Conservation (phyloP, 2,329 filamentous ascomycete species). For the Trichoderma gracile region DNA sequence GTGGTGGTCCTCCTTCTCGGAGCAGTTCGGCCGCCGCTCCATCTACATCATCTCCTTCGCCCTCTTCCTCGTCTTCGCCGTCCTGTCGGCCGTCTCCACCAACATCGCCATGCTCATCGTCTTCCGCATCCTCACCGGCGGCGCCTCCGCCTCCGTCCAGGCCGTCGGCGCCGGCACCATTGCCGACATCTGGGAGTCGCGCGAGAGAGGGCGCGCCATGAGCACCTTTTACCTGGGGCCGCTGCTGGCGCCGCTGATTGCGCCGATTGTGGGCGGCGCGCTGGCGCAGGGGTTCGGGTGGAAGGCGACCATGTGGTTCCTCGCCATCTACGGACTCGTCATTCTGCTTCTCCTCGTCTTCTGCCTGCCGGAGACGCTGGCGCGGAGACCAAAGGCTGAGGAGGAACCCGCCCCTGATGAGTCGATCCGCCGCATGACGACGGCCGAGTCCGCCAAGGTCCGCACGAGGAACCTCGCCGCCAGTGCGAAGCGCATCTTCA, state of each 20-base stretch:
- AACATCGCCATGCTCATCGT: slow-evolving; percentile 76
- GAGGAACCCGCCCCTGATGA: background rate
- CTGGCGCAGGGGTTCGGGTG: slow-evolving; percentile 70
- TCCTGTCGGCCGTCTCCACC: slow-evolving; percentile 66
- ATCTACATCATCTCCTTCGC: slow-evolving; percentile 76
- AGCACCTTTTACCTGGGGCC: slow-evolving; percentile 80
- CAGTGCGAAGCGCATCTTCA: slow-evolving; percentile 59
- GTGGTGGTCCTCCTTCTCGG: slow-evolving; percentile 85
- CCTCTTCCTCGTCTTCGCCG: slow-evolving; percentile 70
- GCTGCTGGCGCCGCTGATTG: slow-evolving; percentile 70
- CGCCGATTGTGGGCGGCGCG: slow-evolving; percentile 74
- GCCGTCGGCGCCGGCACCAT: slow-evolving; percentile 83
- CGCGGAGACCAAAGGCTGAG: slow-evolving; percentile 35
- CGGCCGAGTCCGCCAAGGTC: slow-evolving; percentile 60
- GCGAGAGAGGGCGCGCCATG: slow-evolving; percentile 77
- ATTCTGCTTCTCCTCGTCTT: slow-evolving; percentile 59
- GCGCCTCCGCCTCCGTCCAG: slow-evolving; percentile 77
- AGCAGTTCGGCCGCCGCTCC: slow-evolving; percentile 69
- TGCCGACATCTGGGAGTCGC: slow-evolving; percentile 74
- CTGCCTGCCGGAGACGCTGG: slow-evolving; percentile 66
- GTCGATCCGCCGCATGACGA: slow-evolving; percentile 52
- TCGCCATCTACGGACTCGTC: slow-evolving; percentile 67
- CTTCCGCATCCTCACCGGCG: slow-evolving; percentile 72
- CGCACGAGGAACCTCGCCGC: slow-evolving; percentile 56
- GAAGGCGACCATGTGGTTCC: slow-evolving; percentile 77